Base-by-base conservation (phyloP, 2,329 filamentous ascomycete species). In the Albifimbria verrucaria region DNA sequence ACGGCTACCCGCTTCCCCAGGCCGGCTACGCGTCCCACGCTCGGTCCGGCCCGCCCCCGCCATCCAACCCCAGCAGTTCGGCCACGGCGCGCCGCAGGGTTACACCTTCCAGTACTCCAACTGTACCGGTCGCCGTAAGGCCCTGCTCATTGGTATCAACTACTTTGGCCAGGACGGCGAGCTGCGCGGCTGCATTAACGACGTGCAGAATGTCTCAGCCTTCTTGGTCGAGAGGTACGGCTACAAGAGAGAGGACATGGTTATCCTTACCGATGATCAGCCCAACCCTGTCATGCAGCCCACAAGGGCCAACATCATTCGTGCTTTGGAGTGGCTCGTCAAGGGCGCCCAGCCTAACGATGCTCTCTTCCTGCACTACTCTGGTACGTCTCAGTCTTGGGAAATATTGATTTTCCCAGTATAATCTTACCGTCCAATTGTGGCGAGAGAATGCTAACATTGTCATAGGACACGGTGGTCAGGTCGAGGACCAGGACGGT, bases 231-330 rank as follows among this genome's bases (percentile, higher is more conserved):
- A 86, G 67, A 76, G 77, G 55, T 87, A 88, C 64, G 78, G 81
- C 48, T 92, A 91, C 72, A 87, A 85, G 77, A 77, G 85, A 55
- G 88, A 92, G 71, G 88, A 92, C 62, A 92, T 91, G 87, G 87
- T 92, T 43, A 83, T 87, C 52, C 72, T 92, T 69, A 91, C 88
- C 15, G 88, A 92, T 61, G 88, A 92, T 69, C 85, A 89, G 70
- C 76, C 78, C 59, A 82, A 90, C 63, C 82, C 85, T 3, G 81
- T 85, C 70, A 85, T 86, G 72, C 80, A 83, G 65, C 88, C 88
- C 7, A 91, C 88, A n/a, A 89, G 87, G 68, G 78, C 77, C 47
- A 92, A 92, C 69, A 90, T 92, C 49, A 68, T 89, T 54, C 78
- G 86, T 36, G 88, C 87, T 24, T 88, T 91, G 85, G 77, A 85